phyloP scores from a whole-genome alignment of 305 asterid genomes.

The Lippia alba region DNA sequence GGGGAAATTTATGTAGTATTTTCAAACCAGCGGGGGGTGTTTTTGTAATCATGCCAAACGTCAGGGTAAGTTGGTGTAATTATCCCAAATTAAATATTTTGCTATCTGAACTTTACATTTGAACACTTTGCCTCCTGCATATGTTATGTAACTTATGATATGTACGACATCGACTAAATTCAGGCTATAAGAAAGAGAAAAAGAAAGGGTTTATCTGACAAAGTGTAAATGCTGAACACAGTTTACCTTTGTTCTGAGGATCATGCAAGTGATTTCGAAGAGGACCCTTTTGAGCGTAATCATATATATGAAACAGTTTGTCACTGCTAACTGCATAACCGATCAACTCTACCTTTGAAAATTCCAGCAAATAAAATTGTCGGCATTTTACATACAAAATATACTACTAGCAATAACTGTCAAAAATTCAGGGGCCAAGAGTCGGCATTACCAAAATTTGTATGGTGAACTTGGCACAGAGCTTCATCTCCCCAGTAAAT shows the following conservation, averaged over 20 bases:
- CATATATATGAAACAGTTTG: conserved; percentile 86
- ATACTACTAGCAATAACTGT: not conserved
- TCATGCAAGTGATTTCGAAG: conserved; percentile 87
- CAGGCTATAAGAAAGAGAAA: no score
- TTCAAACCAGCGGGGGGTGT: no score
- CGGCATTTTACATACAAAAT: conserved; percentile 9
- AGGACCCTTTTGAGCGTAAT: conserved; percentile 92
- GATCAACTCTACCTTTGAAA: conserved; percentile 90
- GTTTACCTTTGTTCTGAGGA: conserved; percentile 82
- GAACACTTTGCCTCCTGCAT: no score
- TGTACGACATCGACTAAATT: no score
- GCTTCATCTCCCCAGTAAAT: conserved; percentile 91
- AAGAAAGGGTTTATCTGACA: no score
- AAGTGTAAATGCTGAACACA: no score
- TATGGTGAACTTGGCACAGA: conserved; percentile 96
- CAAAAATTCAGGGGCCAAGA: not conserved
- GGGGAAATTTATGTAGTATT: no score
- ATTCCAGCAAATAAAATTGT: conserved; percentile 29
- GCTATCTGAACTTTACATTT: no score
- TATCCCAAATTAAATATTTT: no score
- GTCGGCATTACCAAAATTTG: conserved; percentile 79
- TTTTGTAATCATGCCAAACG: no score
- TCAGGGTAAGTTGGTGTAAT: no score
- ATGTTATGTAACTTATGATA: no score
- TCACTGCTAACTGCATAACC: conserved; percentile 88